A percentile compares a stretch with the other conserved stretches of the same genome.
These are phyloP conservation scores for Sporothrix dimorphospora DNA, from an alignment of 2,329 filamentous ascomycete genomes.

Conservation along the genomic window DNA sequence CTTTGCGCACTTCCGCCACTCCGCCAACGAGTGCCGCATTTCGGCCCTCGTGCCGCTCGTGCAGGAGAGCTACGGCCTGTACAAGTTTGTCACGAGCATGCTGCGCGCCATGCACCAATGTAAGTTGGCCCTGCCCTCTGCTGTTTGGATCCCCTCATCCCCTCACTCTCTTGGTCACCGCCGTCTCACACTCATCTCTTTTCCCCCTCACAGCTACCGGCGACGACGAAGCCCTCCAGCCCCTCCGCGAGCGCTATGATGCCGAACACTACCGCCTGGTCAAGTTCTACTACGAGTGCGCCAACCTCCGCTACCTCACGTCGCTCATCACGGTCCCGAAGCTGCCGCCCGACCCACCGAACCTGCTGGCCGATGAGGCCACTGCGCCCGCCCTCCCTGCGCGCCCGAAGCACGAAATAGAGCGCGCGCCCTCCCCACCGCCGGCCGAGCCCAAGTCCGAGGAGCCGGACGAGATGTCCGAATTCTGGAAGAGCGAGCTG, in stretches of 20 bases:
- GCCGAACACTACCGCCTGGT: constrained; percentile 95
- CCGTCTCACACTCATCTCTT: constrained; percentile 32
- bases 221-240: constrained; percentile 88
- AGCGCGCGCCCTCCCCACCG: constrained; percentile 69
- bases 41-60: constrained; percentile 91
- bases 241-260: constrained; percentile 85
- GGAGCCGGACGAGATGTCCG: constrained; percentile 92
- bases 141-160: constrained; percentile 20
- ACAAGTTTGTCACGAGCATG: constrained; percentile 99
- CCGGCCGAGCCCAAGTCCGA: constrained; percentile 68
- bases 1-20: constrained; percentile 91
- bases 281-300: constrained; percentile 99
- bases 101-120: constrained; percentile 94
- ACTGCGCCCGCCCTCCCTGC: constrained; percentile 80
- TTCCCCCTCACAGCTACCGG: constrained; percentile 67
- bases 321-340: constrained; percentile 96
- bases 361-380: constrained; percentile 82
- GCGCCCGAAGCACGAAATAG: constrained; percentile 76
- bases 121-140: constrained; percentile 48
- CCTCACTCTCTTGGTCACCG: neutral
- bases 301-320: constrained; percentile 93
- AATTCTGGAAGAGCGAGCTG: constrained; percentile 96
- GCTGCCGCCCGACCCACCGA: constrained; percentile 90
- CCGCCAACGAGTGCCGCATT: constrained; percentile 93
- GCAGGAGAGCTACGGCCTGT: constrained; percentile 97